These are phyloP conservation scores for Ustilago xerochloae DNA, from an alignment of 1,284 basidiomycete species.

Conservation along the genomic window DNA sequence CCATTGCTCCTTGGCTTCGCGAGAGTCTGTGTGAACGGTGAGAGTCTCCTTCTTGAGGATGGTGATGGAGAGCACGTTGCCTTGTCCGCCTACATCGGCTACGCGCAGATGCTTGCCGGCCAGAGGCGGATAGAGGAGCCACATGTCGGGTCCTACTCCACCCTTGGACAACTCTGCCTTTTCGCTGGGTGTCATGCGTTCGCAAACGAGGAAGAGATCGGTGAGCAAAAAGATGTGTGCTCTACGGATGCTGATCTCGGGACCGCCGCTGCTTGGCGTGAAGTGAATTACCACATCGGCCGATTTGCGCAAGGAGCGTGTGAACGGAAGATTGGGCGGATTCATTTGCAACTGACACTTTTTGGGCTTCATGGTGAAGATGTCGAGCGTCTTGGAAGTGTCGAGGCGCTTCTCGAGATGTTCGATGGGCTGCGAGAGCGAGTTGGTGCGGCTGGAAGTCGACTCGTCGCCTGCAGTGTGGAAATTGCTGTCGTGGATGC, in stretches of 20 bases:
- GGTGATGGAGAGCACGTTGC: constrained; percentile 79
- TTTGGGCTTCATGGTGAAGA: constrained; percentile 96
- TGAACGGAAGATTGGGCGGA: constrained; percentile 81
- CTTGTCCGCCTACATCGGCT: constrained; percentile 73
- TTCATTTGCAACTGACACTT: constrained; percentile 88
- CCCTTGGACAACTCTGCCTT: constrained; percentile 33
- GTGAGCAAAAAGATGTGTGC: constrained; percentile 90
- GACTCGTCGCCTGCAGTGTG: constrained; percentile 20
- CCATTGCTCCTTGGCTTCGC: constrained; percentile 76
- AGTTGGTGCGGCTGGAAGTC: constrained; percentile 26
- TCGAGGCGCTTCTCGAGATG: constrained; percentile 85
- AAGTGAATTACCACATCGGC: constrained; percentile 81
- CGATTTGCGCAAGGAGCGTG: constrained; percentile 81
- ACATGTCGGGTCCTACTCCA: constrained; percentile 77
- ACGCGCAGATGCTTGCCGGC: constrained; percentile 85
- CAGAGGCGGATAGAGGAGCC: constrained; percentile 92
- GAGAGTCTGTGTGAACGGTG: constrained; percentile 76
- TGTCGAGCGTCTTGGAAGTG: constrained; percentile 84
- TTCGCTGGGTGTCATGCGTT: constrained; percentile 59
- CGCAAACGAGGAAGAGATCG: constrained; percentile 85
- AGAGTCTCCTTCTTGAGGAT: constrained; percentile 91
- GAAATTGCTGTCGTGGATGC: constrained; percentile 29
- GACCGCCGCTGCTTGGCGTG: constrained; percentile 74
- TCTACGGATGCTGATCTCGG: constrained; percentile 75
- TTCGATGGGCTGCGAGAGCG: constrained; percentile 46